phyloP scores from a whole-genome alignment of 768 basidiomycete genomes.

The Mycena alexandri region DNA sequence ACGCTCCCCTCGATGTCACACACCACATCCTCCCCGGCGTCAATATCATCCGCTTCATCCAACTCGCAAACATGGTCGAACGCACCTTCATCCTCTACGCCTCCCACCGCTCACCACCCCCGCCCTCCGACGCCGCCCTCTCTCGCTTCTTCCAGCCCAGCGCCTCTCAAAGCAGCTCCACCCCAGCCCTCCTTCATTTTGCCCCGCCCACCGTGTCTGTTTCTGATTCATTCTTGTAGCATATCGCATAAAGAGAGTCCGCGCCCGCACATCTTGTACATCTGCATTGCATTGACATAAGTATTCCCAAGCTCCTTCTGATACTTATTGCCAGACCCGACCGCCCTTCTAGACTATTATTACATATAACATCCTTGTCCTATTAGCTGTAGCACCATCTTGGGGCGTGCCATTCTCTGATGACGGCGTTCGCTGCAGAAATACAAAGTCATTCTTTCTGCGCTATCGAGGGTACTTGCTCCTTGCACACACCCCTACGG shows the following conservation, averaged over 20 bases:
- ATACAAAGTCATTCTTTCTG: too few relatives aligned
- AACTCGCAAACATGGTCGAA: conserved; percentile 56
- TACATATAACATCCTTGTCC: too few relatives aligned
- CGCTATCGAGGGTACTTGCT: too few relatives aligned
- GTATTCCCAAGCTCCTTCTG: too few relatives aligned
- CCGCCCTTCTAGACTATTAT: too few relatives aligned
- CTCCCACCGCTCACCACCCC: conserved; percentile 35
- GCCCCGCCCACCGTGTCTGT: conserved; percentile 2
- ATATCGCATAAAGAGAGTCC: conserved; percentile 3
- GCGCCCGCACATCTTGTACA: conserved; percentile 33
- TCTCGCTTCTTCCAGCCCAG: conserved; percentile 9
- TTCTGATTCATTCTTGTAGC: conserved; percentile 31
- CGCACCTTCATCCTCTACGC: conserved; percentile 61
- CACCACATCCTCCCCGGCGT: conserved; percentile 54
- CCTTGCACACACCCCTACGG: too few relatives aligned
- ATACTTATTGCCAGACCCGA: too few relatives aligned
- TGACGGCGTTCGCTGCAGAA: too few relatives aligned
- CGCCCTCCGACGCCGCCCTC: not conserved
- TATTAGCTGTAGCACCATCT: conserved; percentile 7
- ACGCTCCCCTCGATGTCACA: conserved; percentile 55
- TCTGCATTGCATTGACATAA: conserved; percentile 10
- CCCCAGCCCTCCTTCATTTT: conserved; percentile 22
- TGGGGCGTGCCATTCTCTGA: too few relatives aligned
- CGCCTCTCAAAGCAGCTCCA: not conserved
- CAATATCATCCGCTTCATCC: conserved; percentile 65